Base-by-base conservation (phyloP, 73 alveolate genomes). In the Durusdinium trenchii region DNA sequence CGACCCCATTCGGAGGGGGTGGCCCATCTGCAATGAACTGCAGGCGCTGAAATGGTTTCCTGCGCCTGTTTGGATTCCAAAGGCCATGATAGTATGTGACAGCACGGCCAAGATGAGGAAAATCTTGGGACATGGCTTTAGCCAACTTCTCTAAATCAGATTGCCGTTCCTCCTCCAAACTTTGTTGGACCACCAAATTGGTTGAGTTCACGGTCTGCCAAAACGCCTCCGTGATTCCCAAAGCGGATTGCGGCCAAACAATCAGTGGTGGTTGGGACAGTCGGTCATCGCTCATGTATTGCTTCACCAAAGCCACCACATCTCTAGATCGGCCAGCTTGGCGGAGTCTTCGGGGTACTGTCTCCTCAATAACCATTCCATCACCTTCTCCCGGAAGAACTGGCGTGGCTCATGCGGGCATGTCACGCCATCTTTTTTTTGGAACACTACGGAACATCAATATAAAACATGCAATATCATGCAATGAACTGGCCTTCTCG, bases 401-500 rank as follows among this genome's bases (percentile, higher is more conserved):
- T 76, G 87, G 26, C 87, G 45, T 54, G 87, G 20, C 10, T n/a
- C n/a, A n/a, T n/a, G n/a, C n/a, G n/a, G n/a, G n/a, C n/a, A n/a
- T n/a, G n/a, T n/a, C n/a, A n/a, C n/a, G n/a, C n/a, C n/a, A n/a
- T n/a, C n/a, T n/a, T n/a, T n/a, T n/a, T n/a, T n/a, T n/a, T n/a
- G n/a, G n/a, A n/a, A n/a, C n/a, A 60, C 30, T 32, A 60, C 30
- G 73, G 30, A 23, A 60, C 32, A n/a, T n/a, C n/a, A n/a, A n/a
- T n/a, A n/a, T n/a, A 23, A 20, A 16, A 36, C 85, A 71, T 18
- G 84, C 51, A 7, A 71, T 38, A 36, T 51, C n/a, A 16, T 38
- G 10, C 85, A 73, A 73, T 6, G 7, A 32, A 32, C 81, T 42
- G 9, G 91, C 91, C 91, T 81, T 81, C 91, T 26, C 91, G 64